phyloP scores from a whole-genome alignment of 2,329 filamentous ascomycete species.

The Neonectria neomacrospora region DNA sequence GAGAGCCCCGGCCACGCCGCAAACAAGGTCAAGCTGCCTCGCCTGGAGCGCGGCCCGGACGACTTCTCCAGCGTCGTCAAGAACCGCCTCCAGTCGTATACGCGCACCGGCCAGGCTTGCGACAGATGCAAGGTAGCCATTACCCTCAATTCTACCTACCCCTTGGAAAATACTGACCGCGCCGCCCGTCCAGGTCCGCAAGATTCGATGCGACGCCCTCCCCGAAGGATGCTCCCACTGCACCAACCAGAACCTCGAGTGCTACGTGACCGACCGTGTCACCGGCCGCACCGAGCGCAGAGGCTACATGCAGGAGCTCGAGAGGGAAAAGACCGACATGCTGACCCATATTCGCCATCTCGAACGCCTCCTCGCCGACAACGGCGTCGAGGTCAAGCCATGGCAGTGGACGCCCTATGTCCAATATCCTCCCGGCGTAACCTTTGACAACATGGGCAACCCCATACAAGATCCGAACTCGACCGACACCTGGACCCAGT shows the following conservation, averaged over 20 bases:
- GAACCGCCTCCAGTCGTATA: constrained; percentile 65
- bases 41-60: constrained; percentile 59
- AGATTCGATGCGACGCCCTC: constrained; percentile 86
- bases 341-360: constrained; percentile 74
- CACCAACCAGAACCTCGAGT: constrained; percentile 78
- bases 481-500: constrained; percentile 48
- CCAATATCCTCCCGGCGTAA: constrained; percentile 41
- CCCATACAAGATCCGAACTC: constrained; percentile 37
- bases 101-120: constrained; percentile 83
- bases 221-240: constrained; percentile 87
- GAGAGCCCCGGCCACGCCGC: constrained; percentile 40
- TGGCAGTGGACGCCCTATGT: constrained; percentile 52
- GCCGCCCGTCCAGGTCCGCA: constrained; percentile 69
- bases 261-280: constrained; percentile 87
- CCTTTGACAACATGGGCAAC: constrained; percentile 43
- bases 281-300: constrained; percentile 82
- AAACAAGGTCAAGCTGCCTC: constrained; percentile 60
- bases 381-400: constrained; percentile 70
- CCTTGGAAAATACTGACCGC: constrained; percentile 20
- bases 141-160: constrained; percentile 1
- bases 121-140: constrained; percentile 82
- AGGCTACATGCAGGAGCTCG: constrained; percentile 81
- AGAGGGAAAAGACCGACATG: constrained; percentile 76
- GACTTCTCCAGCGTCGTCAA: constrained; percentile 68
- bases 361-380: constrained; percentile 70